Percentiles rank a stretch among this genome's conserved stretches.
Conservation (phyloP, 129 eudicot genomes). For the Tagetes erecta region DNA sequence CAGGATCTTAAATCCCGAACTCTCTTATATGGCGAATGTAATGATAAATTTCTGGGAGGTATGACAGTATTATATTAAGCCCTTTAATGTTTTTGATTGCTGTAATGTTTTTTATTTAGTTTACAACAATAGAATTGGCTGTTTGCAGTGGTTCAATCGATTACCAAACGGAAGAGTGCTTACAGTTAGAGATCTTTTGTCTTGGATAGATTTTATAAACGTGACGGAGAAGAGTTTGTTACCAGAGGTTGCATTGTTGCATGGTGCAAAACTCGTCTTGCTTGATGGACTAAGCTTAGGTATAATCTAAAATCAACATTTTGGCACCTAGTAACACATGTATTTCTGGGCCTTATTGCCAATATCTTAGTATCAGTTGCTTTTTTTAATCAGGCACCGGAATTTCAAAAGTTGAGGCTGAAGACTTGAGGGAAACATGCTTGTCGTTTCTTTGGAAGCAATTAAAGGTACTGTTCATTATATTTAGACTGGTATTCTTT, state of each 20-base stretch:
- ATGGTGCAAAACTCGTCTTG: constrained; percentile 87
- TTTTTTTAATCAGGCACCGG: constrained; percentile 57
- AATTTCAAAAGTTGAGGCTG: constrained; percentile 62
- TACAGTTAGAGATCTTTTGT: constrained; percentile 88
- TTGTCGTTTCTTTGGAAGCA: constrained; percentile 57
- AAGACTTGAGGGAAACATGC: constrained; percentile 58
- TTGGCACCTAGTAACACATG: not conserved
- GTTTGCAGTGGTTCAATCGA: constrained; percentile 82
- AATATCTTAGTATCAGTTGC: not conserved
- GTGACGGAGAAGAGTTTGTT: constrained; percentile 49
- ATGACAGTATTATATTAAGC: constrained; percentile 18
- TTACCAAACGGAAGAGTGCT: constrained; percentile 75
- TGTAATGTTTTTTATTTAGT: not conserved
- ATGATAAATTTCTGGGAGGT: constrained; percentile 87
- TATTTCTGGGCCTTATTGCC: not conserved
- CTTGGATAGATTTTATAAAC: constrained; percentile 83
- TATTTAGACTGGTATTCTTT: not conserved
- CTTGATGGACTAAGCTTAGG: constrained; percentile 96
- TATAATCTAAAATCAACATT: constrained; percentile 26
- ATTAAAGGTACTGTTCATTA: constrained; percentile 47
- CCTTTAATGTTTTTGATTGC: not conserved
- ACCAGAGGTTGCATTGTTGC: constrained; percentile 67
- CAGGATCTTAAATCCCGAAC: constrained; percentile 57
- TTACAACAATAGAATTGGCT: constrained; percentile 6
- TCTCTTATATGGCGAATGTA: constrained; percentile 51